Evolutionary conservation across 2,329 filamentous ascomycete genomes (phyloP).

Genomic region (Zasmidium cellare): DNA sequence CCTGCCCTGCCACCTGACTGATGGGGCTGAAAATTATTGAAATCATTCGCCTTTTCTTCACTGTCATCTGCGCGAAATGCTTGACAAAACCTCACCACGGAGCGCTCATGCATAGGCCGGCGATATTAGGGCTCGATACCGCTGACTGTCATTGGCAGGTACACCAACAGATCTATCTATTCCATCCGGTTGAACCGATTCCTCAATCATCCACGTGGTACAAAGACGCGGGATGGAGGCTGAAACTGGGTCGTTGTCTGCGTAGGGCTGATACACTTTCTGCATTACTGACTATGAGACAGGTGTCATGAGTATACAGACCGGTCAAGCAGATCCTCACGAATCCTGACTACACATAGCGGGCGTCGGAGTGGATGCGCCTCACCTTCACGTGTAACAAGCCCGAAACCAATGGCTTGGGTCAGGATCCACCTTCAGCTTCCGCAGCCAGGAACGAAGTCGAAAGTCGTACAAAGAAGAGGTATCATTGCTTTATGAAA

Average conservation of each 20-base stretch:
- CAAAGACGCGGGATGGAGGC: not conserved
- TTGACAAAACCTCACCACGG: too few species aligned
- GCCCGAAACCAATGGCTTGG: not conserved
- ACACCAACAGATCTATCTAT: not conserved
- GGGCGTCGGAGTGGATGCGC: not conserved
- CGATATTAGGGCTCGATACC: not conserved
- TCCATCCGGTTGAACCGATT: not conserved
- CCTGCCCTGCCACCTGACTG: too few species aligned
- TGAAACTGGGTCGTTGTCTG: not conserved
- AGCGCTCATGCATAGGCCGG: not conserved
- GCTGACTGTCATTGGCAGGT: not conserved
- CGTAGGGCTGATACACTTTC: not conserved
- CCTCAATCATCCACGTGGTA: not conserved
- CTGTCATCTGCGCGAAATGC: too few species aligned
- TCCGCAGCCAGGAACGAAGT: not conserved
- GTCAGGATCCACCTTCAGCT: not conserved
- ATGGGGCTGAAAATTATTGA: not conserved
- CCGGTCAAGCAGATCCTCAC: not conserved
- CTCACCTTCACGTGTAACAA: not conserved
- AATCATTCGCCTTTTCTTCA: too few species aligned
- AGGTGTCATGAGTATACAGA: not conserved
- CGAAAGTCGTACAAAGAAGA: not conserved
- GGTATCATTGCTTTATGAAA: constrained; percentile 1
- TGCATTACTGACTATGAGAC: not conserved
- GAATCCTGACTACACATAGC: too few species aligned